These are phyloP conservation scores for Candida albicans DNA, from an alignment of 1,139 yeast species.

Conservation along the genomic window DNA sequence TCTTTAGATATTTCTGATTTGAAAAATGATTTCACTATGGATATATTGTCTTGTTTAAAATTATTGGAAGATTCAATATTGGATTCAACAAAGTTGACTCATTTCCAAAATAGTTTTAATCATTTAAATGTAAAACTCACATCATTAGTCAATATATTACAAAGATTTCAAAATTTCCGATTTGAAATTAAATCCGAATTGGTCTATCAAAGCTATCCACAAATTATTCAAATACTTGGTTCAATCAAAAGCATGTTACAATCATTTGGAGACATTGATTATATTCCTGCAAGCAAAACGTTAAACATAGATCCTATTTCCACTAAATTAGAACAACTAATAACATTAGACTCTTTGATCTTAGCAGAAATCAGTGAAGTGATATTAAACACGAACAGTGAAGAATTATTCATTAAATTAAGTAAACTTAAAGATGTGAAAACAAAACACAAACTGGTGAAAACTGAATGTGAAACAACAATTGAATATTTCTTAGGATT, in stretches of 20 bases:
- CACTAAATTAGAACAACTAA: conserved; percentile 14
- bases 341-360: conserved; percentile 8
- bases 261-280: conserved; percentile 14
- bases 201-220: conserved; percentile 22
- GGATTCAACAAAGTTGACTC: not conserved
- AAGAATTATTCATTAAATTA: conserved; percentile 1
- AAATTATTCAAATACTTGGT: conserved; percentile 9
- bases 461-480: conserved; percentile 4
- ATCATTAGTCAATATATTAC: conserved; percentile 4
- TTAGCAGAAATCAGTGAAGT: not conserved
- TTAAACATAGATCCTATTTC: conserved; percentile 17
- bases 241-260: conserved; percentile 7
- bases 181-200: conserved; percentile 18
- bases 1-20: conserved; percentile 8
- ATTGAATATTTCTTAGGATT: conserved; percentile 7
- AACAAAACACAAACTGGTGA: not conserved
- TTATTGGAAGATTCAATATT: conserved; percentile 1
- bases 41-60: conserved; percentile 2
- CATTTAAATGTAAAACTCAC: conserved; percentile 4
- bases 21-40: conserved; percentile 5
- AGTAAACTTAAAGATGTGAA: conserved; percentile 1
- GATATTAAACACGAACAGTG: not conserved
- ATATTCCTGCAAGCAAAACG: conserved; percentile 18
- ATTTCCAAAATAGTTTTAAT: conserved; percentile 1
- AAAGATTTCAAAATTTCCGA: conserved; percentile 11